Conservation (phyloP, 2,329 filamentous ascomycete species). For the Drechmeria coniospora region DNA sequence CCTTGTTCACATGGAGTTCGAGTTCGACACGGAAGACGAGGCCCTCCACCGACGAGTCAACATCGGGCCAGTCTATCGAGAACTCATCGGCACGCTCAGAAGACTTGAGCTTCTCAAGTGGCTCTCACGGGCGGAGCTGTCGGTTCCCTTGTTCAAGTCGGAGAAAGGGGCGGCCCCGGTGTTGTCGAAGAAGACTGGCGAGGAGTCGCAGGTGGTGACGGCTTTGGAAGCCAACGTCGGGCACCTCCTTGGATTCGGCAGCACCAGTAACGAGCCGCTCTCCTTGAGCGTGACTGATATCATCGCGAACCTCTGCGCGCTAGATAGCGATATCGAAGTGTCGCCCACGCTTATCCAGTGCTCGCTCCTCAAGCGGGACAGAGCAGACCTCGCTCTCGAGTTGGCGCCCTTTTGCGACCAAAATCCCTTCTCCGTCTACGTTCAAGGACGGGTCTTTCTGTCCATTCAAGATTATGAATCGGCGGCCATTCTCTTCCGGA, state of each 20-base stretch:
- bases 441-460: constrained; percentile 68
- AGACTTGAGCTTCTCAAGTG: constrained; percentile 60
- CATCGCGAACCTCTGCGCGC: constrained; percentile 48
- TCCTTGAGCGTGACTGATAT: constrained; percentile 50
- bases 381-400: constrained; percentile 44
- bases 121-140: constrained; percentile 46
- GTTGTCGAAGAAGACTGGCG: constrained; percentile 24
- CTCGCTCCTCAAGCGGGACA: constrained; percentile 41
- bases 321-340: constrained; percentile 51
- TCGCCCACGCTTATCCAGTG: constrained; percentile 45
- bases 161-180: constrained; percentile 17
- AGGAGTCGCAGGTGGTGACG: constrained; percentile 35
- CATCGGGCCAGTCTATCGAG: constrained; percentile 54
- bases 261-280: constrained; percentile 32
- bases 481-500: constrained; percentile 65
- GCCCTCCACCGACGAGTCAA: constrained; percentile 44
- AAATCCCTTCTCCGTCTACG: constrained; percentile 56
- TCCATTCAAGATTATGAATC: constrained; percentile 56
- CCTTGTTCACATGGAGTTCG: constrained; percentile 72
- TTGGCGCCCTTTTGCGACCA: constrained; percentile 39
- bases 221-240: constrained; percentile 44
- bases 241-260: constrained; percentile 47
- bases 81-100: constrained; percentile 54
- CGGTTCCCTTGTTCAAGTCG: constrained; percentile 27
- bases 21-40: constrained; percentile 59